Conservation (phyloP, 1,284 basidiomycete genomes). For the Inonotus obliquus region DNA sequence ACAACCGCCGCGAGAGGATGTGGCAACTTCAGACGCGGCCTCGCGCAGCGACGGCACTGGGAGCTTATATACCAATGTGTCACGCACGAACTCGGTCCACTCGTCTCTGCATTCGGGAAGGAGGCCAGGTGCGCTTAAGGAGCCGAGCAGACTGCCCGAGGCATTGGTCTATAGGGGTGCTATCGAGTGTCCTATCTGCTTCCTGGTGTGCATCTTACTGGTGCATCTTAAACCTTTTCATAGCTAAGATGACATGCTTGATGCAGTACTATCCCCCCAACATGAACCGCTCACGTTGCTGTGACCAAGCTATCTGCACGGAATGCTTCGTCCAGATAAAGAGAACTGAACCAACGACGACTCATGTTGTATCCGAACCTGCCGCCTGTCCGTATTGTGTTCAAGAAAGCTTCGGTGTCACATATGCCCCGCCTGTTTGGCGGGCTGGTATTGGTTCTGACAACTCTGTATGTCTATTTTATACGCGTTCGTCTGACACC, state of each 20-base stretch:
- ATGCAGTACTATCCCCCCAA: constrained; percentile 87
- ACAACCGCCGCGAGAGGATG: constrained; percentile 47
- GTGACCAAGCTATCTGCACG: constrained; percentile 97
- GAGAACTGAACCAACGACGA: constrained; percentile 87
- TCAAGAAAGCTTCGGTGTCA: constrained; percentile 92
- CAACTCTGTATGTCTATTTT: constrained; percentile 41
- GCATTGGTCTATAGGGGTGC: constrained; percentile 79
- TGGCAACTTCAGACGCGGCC: constrained; percentile 26
- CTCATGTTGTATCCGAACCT: constrained; percentile 89
- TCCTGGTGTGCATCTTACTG: constrained; percentile 64
- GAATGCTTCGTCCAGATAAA: constrained; percentile 99
- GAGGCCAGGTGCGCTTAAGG: constrained; percentile 47
- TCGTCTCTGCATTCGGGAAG: constrained; percentile 30
- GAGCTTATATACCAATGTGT: constrained; percentile 24
- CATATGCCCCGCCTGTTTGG: constrained; percentile 83
- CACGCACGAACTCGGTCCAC: constrained; percentile 27
- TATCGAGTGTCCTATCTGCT: constrained; percentile 99
- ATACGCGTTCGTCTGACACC: background rate
- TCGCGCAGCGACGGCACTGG: constrained; percentile 26
- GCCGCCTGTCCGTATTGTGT: constrained; percentile 97
- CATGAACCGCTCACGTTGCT: constrained; percentile 96
- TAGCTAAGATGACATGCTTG: constrained; percentile 15
- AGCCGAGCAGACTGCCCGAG: constrained; percentile 58
- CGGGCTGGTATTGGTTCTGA: constrained; percentile 71
- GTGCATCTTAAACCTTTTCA: constrained; percentile 15